phyloP scores from a whole-genome alignment of 139 green algal genomes.

The Chlorella ohadii region DNA sequence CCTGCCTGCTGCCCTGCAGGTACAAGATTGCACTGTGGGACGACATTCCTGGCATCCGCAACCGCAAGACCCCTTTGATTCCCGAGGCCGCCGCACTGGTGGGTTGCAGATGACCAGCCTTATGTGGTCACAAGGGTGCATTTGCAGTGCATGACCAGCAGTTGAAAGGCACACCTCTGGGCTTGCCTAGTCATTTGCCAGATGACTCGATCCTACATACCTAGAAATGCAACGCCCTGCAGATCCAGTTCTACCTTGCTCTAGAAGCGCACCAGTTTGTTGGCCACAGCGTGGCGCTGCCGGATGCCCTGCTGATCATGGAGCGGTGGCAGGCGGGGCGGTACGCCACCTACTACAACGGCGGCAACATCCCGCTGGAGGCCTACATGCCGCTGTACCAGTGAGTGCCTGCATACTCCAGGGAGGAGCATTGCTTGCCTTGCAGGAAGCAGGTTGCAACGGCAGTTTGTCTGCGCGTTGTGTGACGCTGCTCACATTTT shows the following conservation, averaged over 20 bases:
- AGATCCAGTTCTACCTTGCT: slow-evolving; percentile 37
- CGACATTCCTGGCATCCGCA: neutral
- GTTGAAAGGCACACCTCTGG: too few relatives aligned
- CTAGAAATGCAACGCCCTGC: too few relatives aligned
- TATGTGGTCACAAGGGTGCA: too few relatives aligned
- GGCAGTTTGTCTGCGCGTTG: too few relatives aligned
- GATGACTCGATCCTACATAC: too few relatives aligned
- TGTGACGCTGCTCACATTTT: too few relatives aligned
- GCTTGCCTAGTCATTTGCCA: neutral
- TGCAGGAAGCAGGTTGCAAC: too few relatives aligned
- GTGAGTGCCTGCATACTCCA: neutral
- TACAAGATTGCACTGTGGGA: neutral
- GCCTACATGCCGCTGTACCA: slow-evolving; percentile 17
- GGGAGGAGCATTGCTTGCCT: too few relatives aligned
- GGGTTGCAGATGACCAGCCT: too few relatives aligned
- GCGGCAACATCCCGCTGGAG: slow-evolving; percentile 30
- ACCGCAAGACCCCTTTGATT: neutral
- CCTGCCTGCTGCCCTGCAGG: neutral
- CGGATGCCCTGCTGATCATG: slow-evolving; percentile 53
- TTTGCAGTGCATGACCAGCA: too few relatives aligned
- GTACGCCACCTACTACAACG: slow-evolving; percentile 29
- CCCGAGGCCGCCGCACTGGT: neutral
- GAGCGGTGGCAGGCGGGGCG: slow-evolving; percentile 44
- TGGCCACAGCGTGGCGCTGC: slow-evolving; percentile 62
- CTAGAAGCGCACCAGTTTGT: slow-evolving; percentile 39